phyloP scores from a whole-genome alignment of 2,329 filamentous ascomycete species.

The Septoria petroselini region DNA sequence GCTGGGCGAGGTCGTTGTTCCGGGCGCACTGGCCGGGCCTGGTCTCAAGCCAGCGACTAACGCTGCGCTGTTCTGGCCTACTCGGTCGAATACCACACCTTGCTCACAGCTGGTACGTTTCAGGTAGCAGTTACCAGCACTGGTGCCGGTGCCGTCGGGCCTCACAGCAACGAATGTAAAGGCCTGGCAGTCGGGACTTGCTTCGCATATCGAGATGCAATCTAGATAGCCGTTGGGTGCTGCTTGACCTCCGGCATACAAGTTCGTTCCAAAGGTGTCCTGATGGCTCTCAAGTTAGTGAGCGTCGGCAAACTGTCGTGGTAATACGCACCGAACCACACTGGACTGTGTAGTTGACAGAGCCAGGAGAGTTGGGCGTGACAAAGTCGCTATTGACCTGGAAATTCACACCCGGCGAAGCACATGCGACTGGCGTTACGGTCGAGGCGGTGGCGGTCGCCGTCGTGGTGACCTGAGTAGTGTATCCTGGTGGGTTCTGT shows the following conservation, averaged over 20 bases:
- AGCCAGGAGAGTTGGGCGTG: neutral
- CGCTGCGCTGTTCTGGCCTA: neutral
- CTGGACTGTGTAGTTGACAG: slow-evolving; percentile 3
- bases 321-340: slow-evolving; percentile 4
- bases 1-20: neutral
- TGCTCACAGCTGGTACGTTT: slow-evolving; percentile 1
- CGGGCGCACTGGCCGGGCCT: neutral
- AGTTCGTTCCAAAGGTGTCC: slow-evolving; percentile 1
- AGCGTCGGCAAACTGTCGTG: neutral
- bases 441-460: neutral
- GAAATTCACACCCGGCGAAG: neutral
- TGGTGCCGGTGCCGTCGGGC: neutral
- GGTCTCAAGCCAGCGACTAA: neutral
- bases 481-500: neutral
- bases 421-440: neutral
- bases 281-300: neutral
- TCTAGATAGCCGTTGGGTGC: neutral
- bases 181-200: neutral
- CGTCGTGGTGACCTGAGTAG: neutral
- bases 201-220: neutral
- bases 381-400: neutral
- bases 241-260: neutral
- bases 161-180: neutral
- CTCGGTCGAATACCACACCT: neutral
- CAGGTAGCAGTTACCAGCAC: neutral